Base-by-base conservation (phyloP, 352 stramenopile species). In the Globisporangium polare region DNA sequence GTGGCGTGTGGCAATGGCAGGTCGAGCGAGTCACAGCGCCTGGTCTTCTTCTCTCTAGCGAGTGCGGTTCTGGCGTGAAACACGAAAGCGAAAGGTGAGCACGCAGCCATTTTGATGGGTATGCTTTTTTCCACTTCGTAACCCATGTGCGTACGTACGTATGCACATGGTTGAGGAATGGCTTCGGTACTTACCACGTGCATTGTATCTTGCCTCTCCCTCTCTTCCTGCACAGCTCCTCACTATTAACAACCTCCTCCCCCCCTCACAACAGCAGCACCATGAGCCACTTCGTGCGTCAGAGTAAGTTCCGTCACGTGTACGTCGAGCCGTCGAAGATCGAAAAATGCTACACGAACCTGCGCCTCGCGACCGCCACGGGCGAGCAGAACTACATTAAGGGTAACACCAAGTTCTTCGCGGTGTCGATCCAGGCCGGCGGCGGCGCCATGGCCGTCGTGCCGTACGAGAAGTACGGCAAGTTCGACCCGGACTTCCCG, bases 311-410 rank as follows among this genome's bases (percentile, higher is more conserved):
- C 80, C 96, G 97, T 72, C 96, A 99, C 87, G 94, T 99, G 66
- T 99, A 97, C 83, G 83, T 97, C 55, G 96, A 99, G 73, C 81
- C 93, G 58, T 95, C 96, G 62, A 99, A 98, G 83, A 72, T 95
- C 69, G 94, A 98, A 67, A 87, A 81, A 43, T 90, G 78, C 72
- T 96, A 95, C 78, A 94, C 85, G 51, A 95, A 95, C 67, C 71
- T 99, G 58, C 88, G 94, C 27, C 79, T 99, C 46, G 90, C 95
- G 24, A 99, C 97, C 39, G 92, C 97, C 33, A 99, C 97, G 53
- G 97, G 98, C 62, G 98, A 99, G 73, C 97, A 99, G 74, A 98
- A 98, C 68, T 99, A 99, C 83, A 99, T 99, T 79, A 99, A 99
- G 78, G 97, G 95, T 41, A 99, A 99, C 71, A 97, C 97, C 60